Evolutionary conservation across 805 yeast genomes (phyloP).

Genomic region (Candida quercuum): DNA sequence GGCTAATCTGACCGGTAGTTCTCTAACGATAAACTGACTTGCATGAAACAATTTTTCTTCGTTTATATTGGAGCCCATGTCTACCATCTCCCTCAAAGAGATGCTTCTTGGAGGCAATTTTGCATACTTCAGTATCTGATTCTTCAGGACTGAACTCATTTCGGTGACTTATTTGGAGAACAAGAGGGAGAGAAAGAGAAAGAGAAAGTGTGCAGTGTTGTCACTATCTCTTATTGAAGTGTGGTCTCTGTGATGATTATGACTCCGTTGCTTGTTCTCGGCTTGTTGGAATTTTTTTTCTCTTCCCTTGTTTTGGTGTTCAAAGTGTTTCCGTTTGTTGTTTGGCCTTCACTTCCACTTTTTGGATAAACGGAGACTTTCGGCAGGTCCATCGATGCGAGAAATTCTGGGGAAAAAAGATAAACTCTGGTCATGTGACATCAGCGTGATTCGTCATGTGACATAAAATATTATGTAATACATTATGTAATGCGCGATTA

Average conservation of each 20-base stretch:
- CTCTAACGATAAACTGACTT: conserved; percentile 78
- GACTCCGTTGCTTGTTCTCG: no score
- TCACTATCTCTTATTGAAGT: no score
- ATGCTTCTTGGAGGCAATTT: conserved; percentile 78
- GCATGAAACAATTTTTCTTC: conserved; percentile 80
- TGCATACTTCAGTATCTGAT: conserved; percentile 43
- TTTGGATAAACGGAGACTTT: conserved; percentile 4
- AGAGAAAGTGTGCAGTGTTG: background rate
- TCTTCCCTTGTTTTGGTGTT: no score
- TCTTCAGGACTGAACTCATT: conserved; percentile 15
- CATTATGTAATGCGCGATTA: background rate
- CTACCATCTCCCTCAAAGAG: conserved; percentile 84
- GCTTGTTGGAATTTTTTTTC: no score
- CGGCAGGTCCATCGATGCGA: background rate
- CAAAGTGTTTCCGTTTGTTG: no score
- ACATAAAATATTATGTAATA: no score
- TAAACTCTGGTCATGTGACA: background rate
- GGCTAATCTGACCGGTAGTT: conserved; percentile 81
- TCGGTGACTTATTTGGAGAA: conserved; percentile 3
- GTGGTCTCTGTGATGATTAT: no score
- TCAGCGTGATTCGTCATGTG: no score
- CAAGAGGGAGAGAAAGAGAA: background rate
- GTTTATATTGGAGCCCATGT: conserved; percentile 74
- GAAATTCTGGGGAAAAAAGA: background rate
- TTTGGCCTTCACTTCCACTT: no score